Base-by-base conservation (phyloP, 2,329 filamentous ascomycete species). In the Diaporthe australafricana region DNA sequence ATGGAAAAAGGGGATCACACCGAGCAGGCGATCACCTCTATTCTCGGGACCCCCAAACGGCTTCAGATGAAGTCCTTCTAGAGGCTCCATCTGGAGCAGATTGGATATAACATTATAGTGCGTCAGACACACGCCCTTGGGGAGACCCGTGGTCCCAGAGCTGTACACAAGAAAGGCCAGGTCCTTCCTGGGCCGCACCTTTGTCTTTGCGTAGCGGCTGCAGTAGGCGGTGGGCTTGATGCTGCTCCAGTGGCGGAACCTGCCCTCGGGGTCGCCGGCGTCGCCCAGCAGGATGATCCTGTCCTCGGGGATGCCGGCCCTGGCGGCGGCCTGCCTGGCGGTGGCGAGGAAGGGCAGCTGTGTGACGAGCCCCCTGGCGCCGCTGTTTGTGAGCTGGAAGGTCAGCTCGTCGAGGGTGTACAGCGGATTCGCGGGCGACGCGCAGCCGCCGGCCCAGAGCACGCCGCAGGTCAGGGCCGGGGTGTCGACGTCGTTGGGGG, bases 71-170 rank as follows among this genome's bases (percentile, higher is more conserved):
- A 83, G 84, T 1, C 82, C 84, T 71, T 94, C 92, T 5, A 87
- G 83, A 32, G 82, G 78, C 1, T 81, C 80, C 35, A 87, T 78
- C 81, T 93, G 91, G 38, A 88, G 76, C 8, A 91, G 79, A 80
- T 98, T 97, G 72, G 94, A 84, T 14, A 97, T 89, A 72, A 98
- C 91, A 80, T 98, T 98, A 75, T 84, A 81, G 81, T 98, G 96
- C 9, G 90, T 93, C 40, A 98, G 86, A 89, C 94, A 93, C 17
- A 98, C 96, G 20, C 95, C 96, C 82, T 98, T 98, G 0, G 96
- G 95, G 65, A 95, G 84, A 2, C 96, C 96, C 0, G 96, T 98
- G 0, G 96, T 98, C 9, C 96, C 96, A 9, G 92, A 95, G 63
- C 92, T 94, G 81, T 97, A 98, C 0, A 97, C 94, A 71, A 98